A percentile compares a stretch with the other conserved stretches of the same genome.
These are phyloP conservation scores for Zasmidium cellare DNA, from an alignment of 2,329 filamentous ascomycete species.

Conservation along the genomic window DNA sequence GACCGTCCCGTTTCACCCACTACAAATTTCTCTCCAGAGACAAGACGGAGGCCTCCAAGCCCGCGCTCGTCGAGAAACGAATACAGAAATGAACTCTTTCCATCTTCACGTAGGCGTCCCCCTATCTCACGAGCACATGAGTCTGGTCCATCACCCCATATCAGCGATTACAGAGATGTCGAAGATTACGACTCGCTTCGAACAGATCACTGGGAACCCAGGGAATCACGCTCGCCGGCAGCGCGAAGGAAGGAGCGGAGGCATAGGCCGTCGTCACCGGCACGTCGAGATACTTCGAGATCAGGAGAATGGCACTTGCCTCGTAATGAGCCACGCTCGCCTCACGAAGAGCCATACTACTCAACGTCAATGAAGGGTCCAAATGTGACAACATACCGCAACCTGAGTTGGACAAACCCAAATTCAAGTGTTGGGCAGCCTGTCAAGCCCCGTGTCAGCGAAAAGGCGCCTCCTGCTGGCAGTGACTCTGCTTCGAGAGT, in stretches of 20 bases:
- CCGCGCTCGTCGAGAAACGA: background rate
- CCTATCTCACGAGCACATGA: no score
- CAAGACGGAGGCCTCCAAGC: background rate
- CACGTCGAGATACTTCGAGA: no score
- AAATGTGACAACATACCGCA: background rate
- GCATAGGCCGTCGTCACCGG: no score
- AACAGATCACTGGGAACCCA: background rate
- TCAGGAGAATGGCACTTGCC: no score
- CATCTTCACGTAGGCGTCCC: no score
- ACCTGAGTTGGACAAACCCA: slow-evolving; percentile 6
- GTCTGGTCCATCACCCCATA: no score
- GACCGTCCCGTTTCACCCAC: background rate
- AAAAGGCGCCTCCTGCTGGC: background rate
- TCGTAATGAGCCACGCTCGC: background rate
- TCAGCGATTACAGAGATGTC: background rate
- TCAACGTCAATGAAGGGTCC: background rate
- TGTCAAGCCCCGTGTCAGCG: background rate
- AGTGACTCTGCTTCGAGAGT: background rate
- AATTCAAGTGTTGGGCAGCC: background rate
- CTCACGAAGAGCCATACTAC: background rate
- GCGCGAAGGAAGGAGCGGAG: no score
- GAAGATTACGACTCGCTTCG: background rate
- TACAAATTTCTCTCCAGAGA: background rate
- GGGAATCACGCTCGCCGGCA: background rate
- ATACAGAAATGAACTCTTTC: background rate